phyloP scores from a whole-genome alignment of 2,329 filamentous ascomycete genomes.

The Xylariales sp. region DNA sequence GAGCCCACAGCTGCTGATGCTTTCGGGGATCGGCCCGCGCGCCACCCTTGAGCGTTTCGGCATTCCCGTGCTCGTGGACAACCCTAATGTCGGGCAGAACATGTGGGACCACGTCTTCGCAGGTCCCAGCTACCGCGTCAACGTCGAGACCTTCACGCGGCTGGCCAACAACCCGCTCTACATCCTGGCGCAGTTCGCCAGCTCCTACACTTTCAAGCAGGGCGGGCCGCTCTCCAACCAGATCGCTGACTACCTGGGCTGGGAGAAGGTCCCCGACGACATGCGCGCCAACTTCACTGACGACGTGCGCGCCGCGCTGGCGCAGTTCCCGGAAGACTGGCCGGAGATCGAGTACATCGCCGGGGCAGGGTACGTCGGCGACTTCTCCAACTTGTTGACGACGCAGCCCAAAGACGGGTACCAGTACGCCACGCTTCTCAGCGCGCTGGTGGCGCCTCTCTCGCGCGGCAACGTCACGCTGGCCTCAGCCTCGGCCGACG shows the following conservation, averaged over 20 bases:
- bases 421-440: slow-evolving; percentile 10
- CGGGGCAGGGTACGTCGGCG: slow-evolving; percentile 10
- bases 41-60: slow-evolving; percentile 23
- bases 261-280: slow-evolving; percentile 1
- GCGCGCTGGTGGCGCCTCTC: slow-evolving; percentile 1
- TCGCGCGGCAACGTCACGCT: slow-evolving; percentile 14
- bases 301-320: not conserved
- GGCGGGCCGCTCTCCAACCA: slow-evolving; percentile 6
- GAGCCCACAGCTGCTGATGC: slow-evolving; percentile 31
- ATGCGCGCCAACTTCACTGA: not conserved
- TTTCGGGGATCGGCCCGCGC: slow-evolving; percentile 28
- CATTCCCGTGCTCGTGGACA: slow-evolving; percentile 46
- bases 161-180: slow-evolving; percentile 3
- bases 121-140: slow-evolving; percentile 13
- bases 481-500: slow-evolving; percentile 5
- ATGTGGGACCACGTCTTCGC: slow-evolving; percentile 45
- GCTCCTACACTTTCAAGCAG: not conserved
- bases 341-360: slow-evolving; percentile 15
- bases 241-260: not conserved
- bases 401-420: slow-evolving; percentile 10
- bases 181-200: not conserved
- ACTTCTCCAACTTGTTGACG: slow-evolving; percentile 5
- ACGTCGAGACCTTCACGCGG: slow-evolving; percentile 1
- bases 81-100: slow-evolving; percentile 55
- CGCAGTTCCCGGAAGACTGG: slow-evolving; percentile 21